These are phyloP conservation scores for Przewalskia tangutica DNA, from an alignment of 257 asterid species.

Conservation along the genomic window DNA sequence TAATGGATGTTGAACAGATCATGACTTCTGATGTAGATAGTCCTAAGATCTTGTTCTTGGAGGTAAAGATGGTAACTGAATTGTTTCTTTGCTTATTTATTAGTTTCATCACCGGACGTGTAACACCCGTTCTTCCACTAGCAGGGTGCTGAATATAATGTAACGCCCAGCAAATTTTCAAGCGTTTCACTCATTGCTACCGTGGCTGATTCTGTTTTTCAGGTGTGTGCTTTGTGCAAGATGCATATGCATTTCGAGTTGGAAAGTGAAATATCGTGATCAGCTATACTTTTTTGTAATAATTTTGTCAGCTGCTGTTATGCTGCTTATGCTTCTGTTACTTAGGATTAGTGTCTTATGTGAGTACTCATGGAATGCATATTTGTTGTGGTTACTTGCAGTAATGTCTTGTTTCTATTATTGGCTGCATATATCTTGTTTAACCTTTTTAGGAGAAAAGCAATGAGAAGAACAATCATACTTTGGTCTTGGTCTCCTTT, in stretches of 20 bases:
- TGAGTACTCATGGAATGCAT: not conserved
- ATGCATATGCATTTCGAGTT: not conserved
- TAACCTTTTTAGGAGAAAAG: not conserved
- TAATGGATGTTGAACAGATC: slow-evolving; percentile 32
- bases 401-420: not conserved
- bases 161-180: slow-evolving; percentile 14
- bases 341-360: not conserved
- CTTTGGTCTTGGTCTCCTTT: not conserved
- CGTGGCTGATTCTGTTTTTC: slow-evolving; percentile 52
- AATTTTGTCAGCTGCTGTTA: not conserved
- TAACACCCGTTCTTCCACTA: not conserved
- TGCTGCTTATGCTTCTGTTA: not conserved
- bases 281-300: not conserved
- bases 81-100: not conserved
- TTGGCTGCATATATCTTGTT: not conserved
- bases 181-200: slow-evolving; percentile 36
- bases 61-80: slow-evolving; percentile 39
- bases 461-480: not conserved
- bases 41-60: slow-evolving; percentile 35
- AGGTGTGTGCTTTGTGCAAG: slow-evolving; percentile 36
- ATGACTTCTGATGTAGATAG: slow-evolving; percentile 30
- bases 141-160: slow-evolving; percentile 44
- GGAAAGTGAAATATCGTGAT: not conserved
- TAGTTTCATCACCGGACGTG: not conserved
- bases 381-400: not conserved